Evolutionary conservation across 2,329 filamentous ascomycete species (phyloP).

Genomic region (Colletotrichum chrysophilum): DNA sequence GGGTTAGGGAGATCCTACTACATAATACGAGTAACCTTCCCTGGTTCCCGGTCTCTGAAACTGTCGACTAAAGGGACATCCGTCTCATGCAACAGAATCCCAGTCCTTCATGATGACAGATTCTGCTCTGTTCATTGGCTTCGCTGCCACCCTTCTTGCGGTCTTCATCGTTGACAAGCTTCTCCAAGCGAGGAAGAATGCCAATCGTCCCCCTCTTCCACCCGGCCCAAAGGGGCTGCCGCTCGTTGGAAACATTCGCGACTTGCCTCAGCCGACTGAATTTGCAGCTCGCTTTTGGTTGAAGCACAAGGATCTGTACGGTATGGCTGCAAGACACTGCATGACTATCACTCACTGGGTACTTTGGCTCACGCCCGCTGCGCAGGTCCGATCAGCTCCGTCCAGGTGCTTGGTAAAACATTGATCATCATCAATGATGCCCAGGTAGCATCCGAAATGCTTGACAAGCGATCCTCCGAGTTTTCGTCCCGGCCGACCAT

Average conservation of each 20-base stretch:
- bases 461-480: conserved; percentile 35
- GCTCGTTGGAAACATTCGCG: conserved; percentile 49
- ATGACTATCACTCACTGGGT: background rate
- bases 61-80: background rate
- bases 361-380: accelerated
- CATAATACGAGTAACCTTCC: background rate
- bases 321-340: background rate
- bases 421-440: conserved; percentile 45
- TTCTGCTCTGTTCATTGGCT: background rate
- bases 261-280: conserved; percentile 40
- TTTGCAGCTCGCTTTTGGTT: conserved; percentile 38
- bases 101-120: background rate
- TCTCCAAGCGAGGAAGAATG: background rate
- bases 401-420: conserved; percentile 41
- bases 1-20: background rate
- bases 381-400: conserved; percentile 29
- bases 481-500: conserved; percentile 37
- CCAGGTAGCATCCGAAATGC: conserved; percentile 37
- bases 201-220: conserved; percentile 1
- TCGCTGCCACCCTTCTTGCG: background rate
- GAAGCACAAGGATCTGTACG: conserved; percentile 36
- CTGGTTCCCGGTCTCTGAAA: background rate
- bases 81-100: background rate
- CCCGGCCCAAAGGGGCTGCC: conserved; percentile 38
- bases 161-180: background rate